These are phyloP conservation scores for Torulaspora franciscae DNA, from an alignment of 805 yeast genomes.

Conservation along the genomic window DNA sequence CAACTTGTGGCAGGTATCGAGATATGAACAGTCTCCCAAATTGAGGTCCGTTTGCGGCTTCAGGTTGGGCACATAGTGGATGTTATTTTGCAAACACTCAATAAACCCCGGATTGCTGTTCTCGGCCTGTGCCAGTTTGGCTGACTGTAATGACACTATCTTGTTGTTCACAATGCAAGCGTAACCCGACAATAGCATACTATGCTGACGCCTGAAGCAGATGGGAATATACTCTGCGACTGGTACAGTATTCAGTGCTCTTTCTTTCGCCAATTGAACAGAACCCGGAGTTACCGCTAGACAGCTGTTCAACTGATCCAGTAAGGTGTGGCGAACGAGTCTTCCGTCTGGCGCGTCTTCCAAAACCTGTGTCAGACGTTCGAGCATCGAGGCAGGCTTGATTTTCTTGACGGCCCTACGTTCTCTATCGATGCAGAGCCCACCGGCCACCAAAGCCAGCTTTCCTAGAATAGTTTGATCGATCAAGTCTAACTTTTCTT, in stretches of 20 bases:
- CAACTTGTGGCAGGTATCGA: slow-evolving; percentile 89
- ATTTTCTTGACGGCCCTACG: not conserved
- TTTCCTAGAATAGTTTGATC: slow-evolving; percentile 21
- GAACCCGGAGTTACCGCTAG: slow-evolving; percentile 25
- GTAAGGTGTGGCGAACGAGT: slow-evolving; percentile 3
- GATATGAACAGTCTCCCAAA: slow-evolving; percentile 87
- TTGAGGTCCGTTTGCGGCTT: slow-evolving; percentile 60
- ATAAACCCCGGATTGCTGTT: slow-evolving; percentile 22
- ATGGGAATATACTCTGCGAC: slow-evolving; percentile 24
- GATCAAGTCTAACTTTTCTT: slow-evolving; percentile 16
- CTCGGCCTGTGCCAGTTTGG: slow-evolving; percentile 24
- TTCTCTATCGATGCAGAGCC: slow-evolving; percentile 29
- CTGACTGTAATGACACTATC: slow-evolving; percentile 28
- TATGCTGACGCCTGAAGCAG: slow-evolving; percentile 24
- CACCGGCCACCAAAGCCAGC: slow-evolving; percentile 8
- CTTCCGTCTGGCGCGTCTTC: slow-evolving; percentile 1
- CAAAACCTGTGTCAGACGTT: slow-evolving; percentile 3
- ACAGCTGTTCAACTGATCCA: slow-evolving; percentile 15
- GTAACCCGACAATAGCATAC: slow-evolving; percentile 19
- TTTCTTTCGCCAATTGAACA: slow-evolving; percentile 25
- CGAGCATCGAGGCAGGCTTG: slow-evolving; percentile 1
- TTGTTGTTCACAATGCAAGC: slow-evolving; percentile 27
- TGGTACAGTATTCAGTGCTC: slow-evolving; percentile 18
- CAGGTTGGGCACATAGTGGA: slow-evolving; percentile 52
- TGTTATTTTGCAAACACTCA: slow-evolving; percentile 36